Evolutionary conservation across 495 filamentous ascomycete species (phyloP).

Genomic region (Friedmanniomyces simplex): DNA sequence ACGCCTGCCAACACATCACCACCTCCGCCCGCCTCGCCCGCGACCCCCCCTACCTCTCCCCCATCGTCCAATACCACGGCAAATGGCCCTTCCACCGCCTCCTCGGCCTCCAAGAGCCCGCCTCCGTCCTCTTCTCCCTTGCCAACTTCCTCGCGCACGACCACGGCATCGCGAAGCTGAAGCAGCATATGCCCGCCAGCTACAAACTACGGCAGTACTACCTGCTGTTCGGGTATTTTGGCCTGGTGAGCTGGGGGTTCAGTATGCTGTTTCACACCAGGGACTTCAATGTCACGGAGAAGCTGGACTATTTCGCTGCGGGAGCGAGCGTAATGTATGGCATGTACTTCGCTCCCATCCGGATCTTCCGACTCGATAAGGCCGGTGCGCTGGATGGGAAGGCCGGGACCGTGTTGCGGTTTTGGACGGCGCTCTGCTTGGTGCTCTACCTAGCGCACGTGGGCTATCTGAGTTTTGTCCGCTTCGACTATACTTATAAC

Average conservation of each 20-base stretch:
- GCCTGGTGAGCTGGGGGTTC: constrained; percentile 73
- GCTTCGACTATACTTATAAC: constrained; percentile 95
- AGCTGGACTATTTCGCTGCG: constrained; percentile 91
- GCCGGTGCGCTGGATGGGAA: constrained; percentile 39
- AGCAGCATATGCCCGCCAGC: constrained; percentile 52
- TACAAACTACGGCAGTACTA: constrained; percentile 79
- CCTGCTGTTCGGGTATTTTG: constrained; percentile 66
- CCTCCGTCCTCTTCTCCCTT: constrained; percentile 83
- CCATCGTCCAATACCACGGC: constrained; percentile 90
- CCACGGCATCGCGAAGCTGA: constrained; percentile 60
- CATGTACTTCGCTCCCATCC: constrained; percentile 69
- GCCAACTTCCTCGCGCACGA: constrained; percentile 85
- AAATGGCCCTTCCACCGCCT: constrained; percentile 96
- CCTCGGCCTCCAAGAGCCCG: constrained; percentile 88
- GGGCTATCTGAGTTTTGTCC: constrained; percentile 70
- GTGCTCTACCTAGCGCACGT: constrained; percentile 66
- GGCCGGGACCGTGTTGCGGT: constrained; percentile 45
- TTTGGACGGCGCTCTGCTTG: constrained; percentile 66
- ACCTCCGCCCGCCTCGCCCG: constrained; percentile 60
- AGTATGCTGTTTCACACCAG: constrained; percentile 84
- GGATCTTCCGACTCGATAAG: constrained; percentile 72
- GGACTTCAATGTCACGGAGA: constrained; percentile 78
- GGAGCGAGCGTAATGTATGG: constrained; percentile 87
- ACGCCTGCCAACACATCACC: constrained; percentile 92
- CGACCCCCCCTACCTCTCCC: constrained; percentile 50